A percentile compares a stretch with the other conserved stretches of the same genome.
These are phyloP conservation scores for Ceratocystis cubensis DNA, from an alignment of 2,329 filamentous ascomycete genomes.

Conservation along the genomic window DNA sequence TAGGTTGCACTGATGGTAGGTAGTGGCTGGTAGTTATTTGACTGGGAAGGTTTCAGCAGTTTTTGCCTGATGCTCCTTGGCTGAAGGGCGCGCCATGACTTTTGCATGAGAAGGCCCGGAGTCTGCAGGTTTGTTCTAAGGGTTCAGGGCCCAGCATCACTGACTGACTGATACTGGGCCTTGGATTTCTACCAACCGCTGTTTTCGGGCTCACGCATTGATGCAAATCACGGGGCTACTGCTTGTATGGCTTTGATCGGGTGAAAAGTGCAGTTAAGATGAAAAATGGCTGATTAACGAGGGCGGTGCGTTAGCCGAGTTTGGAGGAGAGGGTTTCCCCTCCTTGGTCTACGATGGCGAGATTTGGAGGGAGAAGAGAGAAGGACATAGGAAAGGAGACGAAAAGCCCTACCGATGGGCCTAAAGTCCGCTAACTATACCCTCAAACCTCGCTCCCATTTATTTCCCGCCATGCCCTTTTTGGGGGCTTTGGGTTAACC, in stretches of 20 bases:
- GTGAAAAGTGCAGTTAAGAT: background rate
- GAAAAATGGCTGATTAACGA: background rate
- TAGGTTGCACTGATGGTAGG: background rate
- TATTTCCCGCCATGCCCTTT: background rate
- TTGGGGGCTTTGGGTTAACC: background rate
- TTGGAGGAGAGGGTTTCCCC: background rate
- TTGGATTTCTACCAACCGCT: no score
- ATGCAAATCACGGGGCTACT: no score
- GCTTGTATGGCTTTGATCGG: background rate
- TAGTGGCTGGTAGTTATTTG: background rate
- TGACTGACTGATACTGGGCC: no score
- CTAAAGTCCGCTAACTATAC: no score
- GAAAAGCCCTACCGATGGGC: no score
- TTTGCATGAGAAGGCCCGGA: no score
- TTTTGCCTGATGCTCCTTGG: background rate
- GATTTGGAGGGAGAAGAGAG: background rate
- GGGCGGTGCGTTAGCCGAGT: conserved; percentile 4
- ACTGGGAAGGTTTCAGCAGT: background rate
- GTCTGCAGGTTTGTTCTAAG: no score
- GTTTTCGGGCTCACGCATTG: no score
- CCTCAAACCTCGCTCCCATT: background rate
- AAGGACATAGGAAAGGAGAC: background rate
- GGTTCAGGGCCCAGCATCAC: no score
- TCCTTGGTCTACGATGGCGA: background rate
- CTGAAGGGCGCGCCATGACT: background rate